Evolutionary conservation across 805 yeast genomes (phyloP).

Genomic region (Suhomyces tanzawaensis): DNA sequence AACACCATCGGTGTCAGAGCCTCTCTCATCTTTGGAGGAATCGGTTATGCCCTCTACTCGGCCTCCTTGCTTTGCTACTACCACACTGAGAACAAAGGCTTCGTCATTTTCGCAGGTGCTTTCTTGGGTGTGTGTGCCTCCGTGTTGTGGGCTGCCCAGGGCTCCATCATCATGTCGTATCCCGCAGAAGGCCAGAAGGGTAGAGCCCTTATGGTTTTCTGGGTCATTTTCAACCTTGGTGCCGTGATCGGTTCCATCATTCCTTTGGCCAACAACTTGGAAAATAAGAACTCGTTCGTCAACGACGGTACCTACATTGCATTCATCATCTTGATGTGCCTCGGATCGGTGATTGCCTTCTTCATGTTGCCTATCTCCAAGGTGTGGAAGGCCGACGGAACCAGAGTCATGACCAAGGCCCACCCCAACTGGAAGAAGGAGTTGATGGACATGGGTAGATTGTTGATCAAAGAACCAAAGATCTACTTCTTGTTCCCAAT

Average conservation of each 20-base stretch:
- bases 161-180: slow-evolving; percentile 55
- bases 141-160: slow-evolving; percentile 59
- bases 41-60: slow-evolving; percentile 54
- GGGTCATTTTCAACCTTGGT: slow-evolving; percentile 62
- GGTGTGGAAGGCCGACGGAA: slow-evolving; percentile 51
- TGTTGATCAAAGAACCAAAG: slow-evolving; percentile 41
- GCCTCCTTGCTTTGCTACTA: slow-evolving; percentile 50
- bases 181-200: slow-evolving; percentile 56
- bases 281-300: slow-evolving; percentile 32
- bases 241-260: slow-evolving; percentile 58
- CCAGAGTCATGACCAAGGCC: slow-evolving; percentile 44
- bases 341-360: slow-evolving; percentile 45
- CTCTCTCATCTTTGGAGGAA: slow-evolving; percentile 50
- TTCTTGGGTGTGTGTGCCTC: slow-evolving; percentile 56
- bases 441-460: slow-evolving; percentile 36
- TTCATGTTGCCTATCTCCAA: slow-evolving; percentile 48
- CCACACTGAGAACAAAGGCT: slow-evolving; percentile 47
- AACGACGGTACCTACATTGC: slow-evolving; percentile 54
- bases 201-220: slow-evolving; percentile 50
- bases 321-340: slow-evolving; percentile 49
- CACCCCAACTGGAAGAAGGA: slow-evolving; percentile 48
- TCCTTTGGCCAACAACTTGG: slow-evolving; percentile 54
- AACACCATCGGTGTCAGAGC: slow-evolving; percentile 47
- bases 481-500: slow-evolving; percentile 55
- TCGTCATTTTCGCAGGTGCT: slow-evolving; percentile 56